Conservation (phyloP, 1,139 yeast species). For the Hemisphaericaspora xylofermentans region DNA sequence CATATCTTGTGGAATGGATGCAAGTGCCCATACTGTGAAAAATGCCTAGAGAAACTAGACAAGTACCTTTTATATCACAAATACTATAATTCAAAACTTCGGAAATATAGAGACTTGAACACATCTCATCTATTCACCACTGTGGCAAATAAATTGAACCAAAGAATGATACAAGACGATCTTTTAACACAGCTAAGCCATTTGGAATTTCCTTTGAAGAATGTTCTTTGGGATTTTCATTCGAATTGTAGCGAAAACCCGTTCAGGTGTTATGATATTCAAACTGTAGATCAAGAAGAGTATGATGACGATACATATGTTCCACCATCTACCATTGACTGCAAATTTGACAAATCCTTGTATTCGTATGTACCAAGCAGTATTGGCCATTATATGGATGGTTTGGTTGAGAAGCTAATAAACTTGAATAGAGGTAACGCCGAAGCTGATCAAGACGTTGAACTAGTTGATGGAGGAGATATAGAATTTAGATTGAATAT, state of each 20-base stretch:
- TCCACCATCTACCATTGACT: conserved; percentile 9
- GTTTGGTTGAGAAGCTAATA: conserved; percentile 28
- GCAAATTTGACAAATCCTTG: conserved; percentile 18
- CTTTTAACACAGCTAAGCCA: conserved; percentile 24
- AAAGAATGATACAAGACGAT: conserved; percentile 27
- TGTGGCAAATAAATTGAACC: conserved; percentile 44
- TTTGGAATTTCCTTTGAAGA: conserved; percentile 24
- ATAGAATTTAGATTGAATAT: conserved; percentile 22
- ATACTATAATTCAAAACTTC: conserved; percentile 46
- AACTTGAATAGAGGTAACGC: conserved; percentile 46
- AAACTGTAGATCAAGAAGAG: conserved; percentile 39
- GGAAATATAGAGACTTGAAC: conserved; percentile 57
- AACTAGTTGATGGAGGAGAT: conserved; percentile 35
- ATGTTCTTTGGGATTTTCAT: conserved; percentile 41
- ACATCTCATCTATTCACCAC: conserved; percentile 56
- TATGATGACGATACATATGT: conserved; percentile 35
- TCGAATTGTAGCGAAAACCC: conserved; percentile 20
- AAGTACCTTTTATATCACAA: conserved; percentile 61
- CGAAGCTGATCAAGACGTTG: conserved; percentile 21
- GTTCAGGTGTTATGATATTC: conserved; percentile 35
- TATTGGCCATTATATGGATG: conserved; percentile 37
- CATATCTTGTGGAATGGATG: conserved; percentile 78
- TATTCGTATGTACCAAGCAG: conserved; percentile 21
- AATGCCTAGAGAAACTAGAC: conserved; percentile 52
- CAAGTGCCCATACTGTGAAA: conserved; percentile 54